These are phyloP conservation scores for Lithohypha guttulata DNA, from an alignment of 2,329 filamentous ascomycete genomes.

Conservation along the genomic window DNA sequence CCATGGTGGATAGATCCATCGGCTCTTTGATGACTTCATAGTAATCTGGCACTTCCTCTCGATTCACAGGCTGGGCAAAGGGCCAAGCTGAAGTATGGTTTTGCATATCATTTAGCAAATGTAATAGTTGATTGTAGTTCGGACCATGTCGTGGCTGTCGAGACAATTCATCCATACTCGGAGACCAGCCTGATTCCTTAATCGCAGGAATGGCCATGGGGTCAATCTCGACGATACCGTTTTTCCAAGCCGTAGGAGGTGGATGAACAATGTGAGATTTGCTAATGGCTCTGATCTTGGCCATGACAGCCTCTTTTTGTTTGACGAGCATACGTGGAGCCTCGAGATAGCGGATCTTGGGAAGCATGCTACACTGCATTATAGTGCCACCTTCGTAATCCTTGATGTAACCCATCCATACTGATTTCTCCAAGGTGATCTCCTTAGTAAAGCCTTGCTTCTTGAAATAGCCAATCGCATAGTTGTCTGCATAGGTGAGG, in stretches of 20 bases:
- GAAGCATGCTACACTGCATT: slow-evolving; percentile 98
- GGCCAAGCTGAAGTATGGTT: slow-evolving; percentile 92
- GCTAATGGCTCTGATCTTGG: slow-evolving; percentile 86
- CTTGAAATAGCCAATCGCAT: slow-evolving; percentile 97
- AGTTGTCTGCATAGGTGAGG: slow-evolving; percentile 96
- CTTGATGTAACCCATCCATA: slow-evolving; percentile 99
- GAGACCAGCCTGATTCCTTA: slow-evolving; percentile 84
- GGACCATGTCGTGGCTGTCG: slow-evolving; percentile 91
- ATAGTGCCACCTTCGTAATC: slow-evolving; percentile 98
- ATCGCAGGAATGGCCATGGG: slow-evolving; percentile 81
- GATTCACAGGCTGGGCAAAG: slow-evolving; percentile 85
- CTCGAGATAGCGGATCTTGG: slow-evolving; percentile 87
- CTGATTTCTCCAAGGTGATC: slow-evolving; percentile 76
- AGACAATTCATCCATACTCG: slow-evolving; percentile 94
- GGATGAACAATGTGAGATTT: slow-evolving; percentile 79
- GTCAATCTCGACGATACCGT: slow-evolving; percentile 63
- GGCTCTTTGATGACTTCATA: slow-evolving; percentile 97
- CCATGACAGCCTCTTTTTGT: slow-evolving; percentile 89
- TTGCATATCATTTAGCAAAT: slow-evolving; percentile 87
- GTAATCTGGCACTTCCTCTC: slow-evolving; percentile 95
- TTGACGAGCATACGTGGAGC: slow-evolving; percentile 88
- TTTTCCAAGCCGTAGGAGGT: slow-evolving; percentile 78
- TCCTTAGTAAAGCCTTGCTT: slow-evolving; percentile 99
- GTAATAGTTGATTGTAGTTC: slow-evolving; percentile 87
- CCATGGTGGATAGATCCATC: slow-evolving; percentile 95